Evolutionary conservation across 2,329 filamentous ascomycete species (phyloP), one percentile per base, ranked within the genome.

Genomic region (Colletotrichum graminicola): DNA sequence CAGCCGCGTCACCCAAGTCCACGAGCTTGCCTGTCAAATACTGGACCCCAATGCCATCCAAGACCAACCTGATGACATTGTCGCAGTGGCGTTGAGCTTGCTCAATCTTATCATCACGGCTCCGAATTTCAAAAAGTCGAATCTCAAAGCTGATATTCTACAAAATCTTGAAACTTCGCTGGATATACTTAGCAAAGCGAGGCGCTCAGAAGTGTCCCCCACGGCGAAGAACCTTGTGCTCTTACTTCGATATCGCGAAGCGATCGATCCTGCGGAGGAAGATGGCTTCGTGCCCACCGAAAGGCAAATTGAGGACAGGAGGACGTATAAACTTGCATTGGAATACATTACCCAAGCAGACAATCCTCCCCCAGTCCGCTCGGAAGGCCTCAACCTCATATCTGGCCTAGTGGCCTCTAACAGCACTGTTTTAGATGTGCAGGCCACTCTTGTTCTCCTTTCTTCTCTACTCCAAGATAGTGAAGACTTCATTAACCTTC

Each of bases 401-500:
- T 88, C 88, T 0, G 80, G 78, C 3, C 82, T 94, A 11, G 86
- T 94, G 49, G 74, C 83, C 32, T 79, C 85, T 0, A 81, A 84
- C 49, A 89, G 89, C 52, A 79, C 90, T 0, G 82, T 91, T 12
- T 78, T 94, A 21, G 91, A 94, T 76, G 86, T 94, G n/a, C 89
- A 89, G 0, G 87, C 90, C 1, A 84, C 90, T 3, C 82, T 92
- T 0, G 87, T 91, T 7, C 83, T 93, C 1, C 83, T 94, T 64
- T 89, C 90, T 1, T 89, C 87, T 12, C 83, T 93, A 0, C 82
- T 94, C 1, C 85, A 87, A 71, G 91, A 93, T 60, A 83, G 86
- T 7, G 92, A 94, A 67, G 91, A 93, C 67, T 94, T 91, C 76
- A 90, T 94, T 72, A 92, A 92, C 75, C 82, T 92, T 3, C 86